These are phyloP conservation scores for Cryptococcus sp. DNA, from an alignment of 1,284 basidiomycete species.

Conservation along the genomic window DNA sequence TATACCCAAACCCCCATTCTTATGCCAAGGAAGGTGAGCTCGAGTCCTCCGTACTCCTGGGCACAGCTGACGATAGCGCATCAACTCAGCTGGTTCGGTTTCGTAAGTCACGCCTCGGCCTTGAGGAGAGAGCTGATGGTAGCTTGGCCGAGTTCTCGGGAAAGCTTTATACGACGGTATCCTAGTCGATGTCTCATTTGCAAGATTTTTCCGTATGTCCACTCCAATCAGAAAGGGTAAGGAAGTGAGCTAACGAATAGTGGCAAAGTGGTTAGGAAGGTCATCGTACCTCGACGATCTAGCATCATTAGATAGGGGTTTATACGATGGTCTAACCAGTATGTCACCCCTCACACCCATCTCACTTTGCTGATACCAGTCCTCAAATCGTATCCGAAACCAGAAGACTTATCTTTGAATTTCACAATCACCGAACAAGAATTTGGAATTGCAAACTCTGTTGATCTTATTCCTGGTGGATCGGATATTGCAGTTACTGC, in stretches of 20 bases:
- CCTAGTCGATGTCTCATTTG: slow-evolving; percentile 91
- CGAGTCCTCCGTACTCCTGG: not conserved
- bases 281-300: slow-evolving; percentile 88
- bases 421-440: slow-evolving; percentile 92
- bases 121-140: not conserved
- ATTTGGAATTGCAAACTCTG: slow-evolving; percentile 72
- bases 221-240: not conserved
- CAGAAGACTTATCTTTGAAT: slow-evolving; percentile 87
- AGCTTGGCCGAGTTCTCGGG: slow-evolving; percentile 82
- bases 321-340: slow-evolving; percentile 77
- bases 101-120: slow-evolving; percentile 47
- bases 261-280: slow-evolving; percentile 68
- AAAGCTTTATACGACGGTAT: slow-evolving; percentile 98
- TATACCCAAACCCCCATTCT: slow-evolving; percentile 89
- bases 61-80: slow-evolving; percentile 54
- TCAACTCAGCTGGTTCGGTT: slow-evolving; percentile 87
- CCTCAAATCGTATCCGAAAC: slow-evolving; percentile 85
- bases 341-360: slow-evolving; percentile 1
- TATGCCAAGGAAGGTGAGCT: slow-evolving; percentile 76
- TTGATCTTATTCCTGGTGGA: slow-evolving; percentile 80
- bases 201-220: slow-evolving; percentile 73
- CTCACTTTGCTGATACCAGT: slow-evolving; percentile 46
- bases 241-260: slow-evolving; percentile 45
- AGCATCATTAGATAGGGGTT: slow-evolving; percentile 81
- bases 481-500: slow-evolving; percentile 80